A percentile compares a stretch with the other conserved stretches of the same genome.
Evolutionary conservation across 306 rosid genomes (phyloP).

Genomic region (Acacia acuminata): DNA sequence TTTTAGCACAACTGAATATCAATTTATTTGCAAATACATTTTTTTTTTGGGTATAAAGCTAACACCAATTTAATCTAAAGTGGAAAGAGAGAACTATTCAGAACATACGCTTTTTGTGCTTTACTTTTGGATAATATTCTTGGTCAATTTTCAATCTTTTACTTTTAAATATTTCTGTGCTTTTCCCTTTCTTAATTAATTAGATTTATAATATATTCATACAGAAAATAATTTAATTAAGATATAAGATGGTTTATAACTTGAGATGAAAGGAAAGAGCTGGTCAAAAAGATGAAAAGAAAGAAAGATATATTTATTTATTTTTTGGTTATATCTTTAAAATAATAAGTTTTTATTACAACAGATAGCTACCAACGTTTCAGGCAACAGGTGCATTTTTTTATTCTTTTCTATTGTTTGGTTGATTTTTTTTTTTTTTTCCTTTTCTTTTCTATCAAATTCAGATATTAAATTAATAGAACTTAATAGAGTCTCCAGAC

Average conservation of each 20-base stretch:
- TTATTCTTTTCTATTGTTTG: too few relatives aligned
- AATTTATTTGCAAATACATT: too few relatives aligned
- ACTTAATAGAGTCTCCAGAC: too few relatives aligned
- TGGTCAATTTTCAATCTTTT: conserved; percentile 13
- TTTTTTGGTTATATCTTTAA: too few relatives aligned
- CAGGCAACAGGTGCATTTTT: background rate
- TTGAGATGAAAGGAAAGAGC: background rate
- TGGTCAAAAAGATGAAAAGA: too few relatives aligned
- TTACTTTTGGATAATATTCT: conserved; percentile 26
- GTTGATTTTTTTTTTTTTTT: too few relatives aligned
- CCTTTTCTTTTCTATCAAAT: too few relatives aligned
- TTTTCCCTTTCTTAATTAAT: background rate
- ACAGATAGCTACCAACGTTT: background rate
- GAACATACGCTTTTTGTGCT: conserved; percentile 41
- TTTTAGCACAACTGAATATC: too few relatives aligned
- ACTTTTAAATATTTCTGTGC: background rate
- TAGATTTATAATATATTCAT: too few relatives aligned
- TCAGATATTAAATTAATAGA: too few relatives aligned
- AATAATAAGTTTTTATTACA: too few relatives aligned
- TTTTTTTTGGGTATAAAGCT: background rate
- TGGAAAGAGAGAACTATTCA: conserved; percentile 24
- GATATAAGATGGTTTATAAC: background rate
- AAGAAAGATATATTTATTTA: background rate
- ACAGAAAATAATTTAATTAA: too few relatives aligned
- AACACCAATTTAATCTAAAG: conserved; percentile 25